Evolutionary conservation across 2,329 filamentous ascomycete genomes (phyloP), one percentile per base, ranked within the genome.

Genomic region (Arthrobotrys musiformis): DNA sequence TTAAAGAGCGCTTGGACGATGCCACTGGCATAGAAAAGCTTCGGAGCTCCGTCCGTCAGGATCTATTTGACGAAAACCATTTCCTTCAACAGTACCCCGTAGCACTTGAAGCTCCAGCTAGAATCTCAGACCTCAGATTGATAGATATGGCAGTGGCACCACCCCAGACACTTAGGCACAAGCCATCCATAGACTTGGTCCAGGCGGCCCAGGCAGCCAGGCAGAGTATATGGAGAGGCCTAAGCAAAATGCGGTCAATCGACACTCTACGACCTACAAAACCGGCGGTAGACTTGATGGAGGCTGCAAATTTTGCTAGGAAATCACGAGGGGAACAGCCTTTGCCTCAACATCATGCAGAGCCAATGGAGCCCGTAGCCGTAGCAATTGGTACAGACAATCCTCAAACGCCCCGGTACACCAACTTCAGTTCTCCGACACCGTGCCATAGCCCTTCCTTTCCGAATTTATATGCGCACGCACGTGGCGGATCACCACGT

Each of bases 1-100:
- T 77, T 77, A 77, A 77, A 70, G 73, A 70, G 58, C 73, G 66
- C 73, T 68, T 77, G 50, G 66, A 77, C 42, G 66, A 77, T 44
- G 73, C 52, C 66, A 70, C 9, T 37, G 58, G 73, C 48, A 77
- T 77, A 26, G 66, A 60, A 61, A 77, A 70, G 66, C 42, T 77
- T 37, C 73, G 73, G 30, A 56, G 52, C 61, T 61, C 58, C 50
- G 73, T 77, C 42, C 61, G 73, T 37, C 66, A 77, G 52, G 73
- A 77, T 70, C 44, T 77, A 48, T 77, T 77, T 63, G 73, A 77
- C 66, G 66, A 69, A 70, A 19, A 77, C 50, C 48, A 66, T 28
- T 70, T 77, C 61, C 60, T 77, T 52, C 48, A 54, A 58, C 40
- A 70, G 15, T 77, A 77, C n/a, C 73, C 73, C 15, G 61, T 70